A percentile compares a stretch with the other conserved stretches of the same genome.
Evolutionary conservation across 148 eudicot species (phyloP).

Genomic region (Euryodendron excelsum): DNA sequence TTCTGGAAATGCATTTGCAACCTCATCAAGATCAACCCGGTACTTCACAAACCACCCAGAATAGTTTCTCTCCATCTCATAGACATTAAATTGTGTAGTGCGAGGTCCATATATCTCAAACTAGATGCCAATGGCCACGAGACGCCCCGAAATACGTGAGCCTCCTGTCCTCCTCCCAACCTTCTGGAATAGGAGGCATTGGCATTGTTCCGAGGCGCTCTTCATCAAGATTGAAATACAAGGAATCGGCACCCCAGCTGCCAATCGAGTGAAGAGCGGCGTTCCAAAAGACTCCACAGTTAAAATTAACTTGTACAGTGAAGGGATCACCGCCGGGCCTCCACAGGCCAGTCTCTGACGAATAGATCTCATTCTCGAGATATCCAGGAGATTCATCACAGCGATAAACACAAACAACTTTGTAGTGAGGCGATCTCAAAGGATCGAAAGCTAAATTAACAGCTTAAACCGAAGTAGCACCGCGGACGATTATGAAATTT

Average conservation of each 20-base stretch:
- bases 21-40: constrained; percentile 9
- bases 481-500: too few relatives aligned
- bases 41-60: constrained; percentile 27
- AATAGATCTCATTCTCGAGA: background rate
- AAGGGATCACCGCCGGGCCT: background rate
- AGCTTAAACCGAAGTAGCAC: too few relatives aligned
- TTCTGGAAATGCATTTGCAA: background rate
- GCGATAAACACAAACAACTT: background rate
- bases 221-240: background rate
- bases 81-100: constrained; percentile 1
- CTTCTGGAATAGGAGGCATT: background rate
- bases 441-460: background rate
- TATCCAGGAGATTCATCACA: background rate
- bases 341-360: background rate
- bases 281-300: background rate
- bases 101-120: background rate
- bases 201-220: background rate
- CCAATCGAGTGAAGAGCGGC: background rate
- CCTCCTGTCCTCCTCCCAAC: background rate
- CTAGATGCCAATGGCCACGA: constrained; percentile 3
- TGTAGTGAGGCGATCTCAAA: background rate
- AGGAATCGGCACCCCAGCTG: background rate
- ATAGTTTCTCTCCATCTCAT: constrained; percentile 25
- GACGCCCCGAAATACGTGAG: background rate
- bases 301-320: background rate